Base-by-base conservation (phyloP, 2,329 filamentous ascomycete species). In the Helotiales sp. region DNA sequence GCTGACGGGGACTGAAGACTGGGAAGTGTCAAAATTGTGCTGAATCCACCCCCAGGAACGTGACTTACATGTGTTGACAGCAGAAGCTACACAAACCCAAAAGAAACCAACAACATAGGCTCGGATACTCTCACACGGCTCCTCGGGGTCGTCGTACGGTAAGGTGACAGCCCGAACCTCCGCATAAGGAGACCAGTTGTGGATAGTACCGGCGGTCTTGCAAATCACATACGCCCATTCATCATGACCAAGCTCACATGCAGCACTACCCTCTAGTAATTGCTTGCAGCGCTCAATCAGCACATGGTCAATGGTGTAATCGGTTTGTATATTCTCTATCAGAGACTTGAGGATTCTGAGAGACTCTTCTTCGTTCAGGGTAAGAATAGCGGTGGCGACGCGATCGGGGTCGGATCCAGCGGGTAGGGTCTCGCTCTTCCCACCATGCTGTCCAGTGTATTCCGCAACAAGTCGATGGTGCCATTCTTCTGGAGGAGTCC, bases 121-220 rank as follows among this genome's bases (percentile, higher is more conserved):
- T 3, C 75, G 70, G 45, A 77, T 69, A 55, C 71, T 76, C 66
- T 77, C 76, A 63, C 72, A 75, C 3, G 76, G 64, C 30, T 73
- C 72, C 6, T 75, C 64, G 0, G 69, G 67, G 45, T 78, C 75
- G 67, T 77, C 76, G 32, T 72, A 74, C 0, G 75, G 75, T 6
- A 72, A 62, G 1, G 74, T 71, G 6, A 76, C 70, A 30, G 75
- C 72, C 24, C 75, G 71, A 15, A 77, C 75, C 61, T 76, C 75
- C 0, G 75, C 71, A 59, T 76, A 77, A 6, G 72, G 73, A 66
- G 65, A 68, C 63, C 63, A 68, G 58, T 68, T 65, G 37, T 66
- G 66, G 64, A 69, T 71, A 72, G 70, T 72, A 74, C 61, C 61
- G 13, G 61, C 61, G 0, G 49, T 63, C 32, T 55, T 63, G 61